phyloP scores from a whole-genome alignment of 2,329 filamentous ascomycete genomes.

The Hypoxylon sp. region DNA sequence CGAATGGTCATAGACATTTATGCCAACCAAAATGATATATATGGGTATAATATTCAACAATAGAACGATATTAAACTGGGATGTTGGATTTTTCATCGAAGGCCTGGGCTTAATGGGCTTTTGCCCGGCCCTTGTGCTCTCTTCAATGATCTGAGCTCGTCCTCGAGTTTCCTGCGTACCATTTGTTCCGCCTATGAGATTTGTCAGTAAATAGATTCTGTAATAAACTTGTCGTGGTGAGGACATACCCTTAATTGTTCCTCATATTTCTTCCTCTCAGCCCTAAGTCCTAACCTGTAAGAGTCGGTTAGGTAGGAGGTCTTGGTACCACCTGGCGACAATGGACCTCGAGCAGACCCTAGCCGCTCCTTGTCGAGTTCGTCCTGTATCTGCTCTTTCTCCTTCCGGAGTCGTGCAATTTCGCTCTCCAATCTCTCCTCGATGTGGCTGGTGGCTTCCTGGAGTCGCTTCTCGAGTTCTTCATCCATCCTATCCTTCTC shows the following conservation, averaged over 20 bases:
- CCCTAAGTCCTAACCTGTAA: constrained; percentile 53
- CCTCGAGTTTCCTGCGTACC: constrained; percentile 53
- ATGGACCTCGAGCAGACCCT: constrained; percentile 46
- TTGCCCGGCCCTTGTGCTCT: constrained; percentile 52
- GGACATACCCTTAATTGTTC: constrained; percentile 55
- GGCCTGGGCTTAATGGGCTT: constrained; percentile 49
- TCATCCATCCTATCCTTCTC: constrained; percentile 49
- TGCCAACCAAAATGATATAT: constrained; percentile 33
- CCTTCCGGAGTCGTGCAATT: constrained; percentile 50
- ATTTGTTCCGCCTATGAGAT: constrained; percentile 52
- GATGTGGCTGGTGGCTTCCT: constrained; percentile 47
- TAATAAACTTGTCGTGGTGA: not conserved
- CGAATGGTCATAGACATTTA: constrained; percentile 19
- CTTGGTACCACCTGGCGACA: constrained; percentile 50
- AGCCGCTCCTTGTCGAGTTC: constrained; percentile 54
- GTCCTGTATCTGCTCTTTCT: constrained; percentile 55
- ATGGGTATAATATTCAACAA: constrained; percentile 42
- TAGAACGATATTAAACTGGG: constrained; percentile 21
- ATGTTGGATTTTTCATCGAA: constrained; percentile 26
- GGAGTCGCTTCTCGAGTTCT: constrained; percentile 50
- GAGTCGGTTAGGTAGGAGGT: constrained; percentile 55
- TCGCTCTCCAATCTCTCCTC: constrained; percentile 50
- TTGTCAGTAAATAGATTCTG: constrained; percentile 37
- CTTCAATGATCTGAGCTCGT: constrained; percentile 54
- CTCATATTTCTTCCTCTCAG: constrained; percentile 56